Conservation (phyloP, 768 basidiomycete genomes). For the Tulasnella sp. region DNA sequence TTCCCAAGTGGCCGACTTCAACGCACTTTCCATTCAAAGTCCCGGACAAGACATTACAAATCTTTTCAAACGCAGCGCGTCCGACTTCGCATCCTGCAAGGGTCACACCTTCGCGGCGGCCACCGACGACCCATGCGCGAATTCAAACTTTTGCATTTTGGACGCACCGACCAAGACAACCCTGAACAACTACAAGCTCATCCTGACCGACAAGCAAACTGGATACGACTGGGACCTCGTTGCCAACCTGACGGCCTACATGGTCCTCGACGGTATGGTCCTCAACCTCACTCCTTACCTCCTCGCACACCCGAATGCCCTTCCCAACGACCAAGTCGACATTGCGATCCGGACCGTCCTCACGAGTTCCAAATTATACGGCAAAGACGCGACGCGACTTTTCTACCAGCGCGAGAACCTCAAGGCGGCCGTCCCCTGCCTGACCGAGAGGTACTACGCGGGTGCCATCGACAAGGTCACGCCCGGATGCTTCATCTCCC, state of each 20-base stretch:
- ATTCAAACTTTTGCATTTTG: conserved; percentile 34
- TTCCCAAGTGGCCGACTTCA: conserved; percentile 60
- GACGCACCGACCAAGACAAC: conserved; percentile 46
- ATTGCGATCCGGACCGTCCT: conserved; percentile 77
- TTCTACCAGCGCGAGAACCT: conserved; percentile 75
- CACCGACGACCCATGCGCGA: conserved; percentile 68
- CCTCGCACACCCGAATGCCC: conserved; percentile 63
- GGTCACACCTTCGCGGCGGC: conserved; percentile 69
- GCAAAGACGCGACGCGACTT: conserved; percentile 88
- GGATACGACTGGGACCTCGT: conserved; percentile 96
- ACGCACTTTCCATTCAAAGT: conserved; percentile 54
- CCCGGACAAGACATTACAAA: conserved; percentile 92
- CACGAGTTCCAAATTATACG: conserved; percentile 53
- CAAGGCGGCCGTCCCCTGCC: conserved; percentile 72
- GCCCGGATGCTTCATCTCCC: conserved; percentile 92
- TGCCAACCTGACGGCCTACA: conserved; percentile 64
- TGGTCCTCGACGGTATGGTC: conserved; percentile 92
- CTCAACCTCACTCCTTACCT: conserved; percentile 92
- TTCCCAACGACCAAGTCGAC: conserved; percentile 80
- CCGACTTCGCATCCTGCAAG: conserved; percentile 67
- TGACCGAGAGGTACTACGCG: conserved; percentile 83
- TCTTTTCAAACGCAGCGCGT: conserved; percentile 70
- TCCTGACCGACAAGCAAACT: conserved; percentile 66
- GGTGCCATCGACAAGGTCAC: conserved; percentile 97
- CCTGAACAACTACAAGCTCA: conserved; percentile 64